Conservation (phyloP, 1,284 basidiomycete species). For the Phlebopus sp. region DNA sequence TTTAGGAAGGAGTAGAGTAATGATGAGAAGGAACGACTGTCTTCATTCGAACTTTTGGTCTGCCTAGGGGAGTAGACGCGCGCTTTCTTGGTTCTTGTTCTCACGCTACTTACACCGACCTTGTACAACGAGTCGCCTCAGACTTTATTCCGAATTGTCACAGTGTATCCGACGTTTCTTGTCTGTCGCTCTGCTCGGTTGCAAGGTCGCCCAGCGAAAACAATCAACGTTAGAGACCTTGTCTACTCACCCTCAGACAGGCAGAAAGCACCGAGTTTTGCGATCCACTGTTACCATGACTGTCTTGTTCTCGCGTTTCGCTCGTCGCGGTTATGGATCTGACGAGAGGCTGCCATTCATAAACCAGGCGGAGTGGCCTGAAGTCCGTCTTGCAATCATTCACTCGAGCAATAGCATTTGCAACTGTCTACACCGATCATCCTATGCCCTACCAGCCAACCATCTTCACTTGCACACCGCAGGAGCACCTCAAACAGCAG, state of each 20-base stretch:
- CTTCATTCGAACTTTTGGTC: too few species aligned
- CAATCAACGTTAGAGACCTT: neutral
- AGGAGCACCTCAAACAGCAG: conserved; percentile 30
- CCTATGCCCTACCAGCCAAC: neutral
- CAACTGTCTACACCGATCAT: neutral
- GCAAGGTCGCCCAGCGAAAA: neutral
- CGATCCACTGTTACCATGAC: neutral
- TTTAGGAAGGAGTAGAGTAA: conserved; percentile 3
- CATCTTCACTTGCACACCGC: conserved; percentile 17
- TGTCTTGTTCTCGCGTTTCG: neutral
- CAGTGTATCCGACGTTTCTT: too few species aligned
- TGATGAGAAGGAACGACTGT: too few species aligned
- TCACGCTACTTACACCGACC: too few species aligned
- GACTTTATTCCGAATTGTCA: too few species aligned
- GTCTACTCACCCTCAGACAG: neutral
- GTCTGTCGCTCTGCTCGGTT: too few species aligned
- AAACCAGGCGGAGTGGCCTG: neutral
- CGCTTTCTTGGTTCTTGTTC: too few species aligned
- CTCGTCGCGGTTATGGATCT: neutral
- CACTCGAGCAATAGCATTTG: neutral
- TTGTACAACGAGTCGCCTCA: too few species aligned
- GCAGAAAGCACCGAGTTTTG: neutral
- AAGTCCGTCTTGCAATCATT: neutral
- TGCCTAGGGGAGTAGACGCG: too few species aligned
- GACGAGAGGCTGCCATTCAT: neutral